Conservation (phyloP, 495 filamentous ascomycete species). For the Penicillium riverlandense region DNA sequence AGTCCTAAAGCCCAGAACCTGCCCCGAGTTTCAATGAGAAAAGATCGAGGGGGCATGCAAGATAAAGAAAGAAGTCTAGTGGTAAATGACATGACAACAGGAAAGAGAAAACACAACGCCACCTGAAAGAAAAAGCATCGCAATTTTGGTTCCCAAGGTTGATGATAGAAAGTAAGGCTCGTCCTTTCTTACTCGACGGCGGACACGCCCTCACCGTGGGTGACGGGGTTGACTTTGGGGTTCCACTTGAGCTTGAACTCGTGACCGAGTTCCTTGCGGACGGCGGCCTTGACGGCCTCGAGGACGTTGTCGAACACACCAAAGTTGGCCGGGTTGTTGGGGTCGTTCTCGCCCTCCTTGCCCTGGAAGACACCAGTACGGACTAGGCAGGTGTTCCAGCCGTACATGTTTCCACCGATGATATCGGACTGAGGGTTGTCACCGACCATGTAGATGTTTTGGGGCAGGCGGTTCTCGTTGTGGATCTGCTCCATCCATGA, state of each 20-base stretch:
- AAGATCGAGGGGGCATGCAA: conserved; percentile 8
- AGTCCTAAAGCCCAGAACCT: conserved; percentile 9
- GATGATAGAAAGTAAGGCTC: too few species aligned
- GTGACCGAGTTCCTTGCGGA: conserved; percentile 49
- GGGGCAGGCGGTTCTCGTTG: conserved; percentile 59
- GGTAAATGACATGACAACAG: conserved; percentile 1
- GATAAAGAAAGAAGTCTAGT: conserved; percentile 14
- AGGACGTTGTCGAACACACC: conserved; percentile 51
- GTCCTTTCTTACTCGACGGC: conserved; percentile 43
- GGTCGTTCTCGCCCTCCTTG: conserved; percentile 44
- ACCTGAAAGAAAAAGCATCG: conserved; percentile 2
- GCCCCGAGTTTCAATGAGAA: conserved; percentile 4
- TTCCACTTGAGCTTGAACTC: conserved; percentile 54
- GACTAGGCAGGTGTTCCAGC: conserved; percentile 71
- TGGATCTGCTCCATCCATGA: conserved; percentile 73
- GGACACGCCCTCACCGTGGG: conserved; percentile 44
- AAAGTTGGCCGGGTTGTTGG: conserved; percentile 50
- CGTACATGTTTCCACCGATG: conserved; percentile 73
- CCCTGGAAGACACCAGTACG: conserved; percentile 56
- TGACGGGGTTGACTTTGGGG: conserved; percentile 58
- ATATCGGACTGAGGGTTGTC: conserved; percentile 78
- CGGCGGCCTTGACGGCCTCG: conserved; percentile 45
- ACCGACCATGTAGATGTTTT: conserved; percentile 77
- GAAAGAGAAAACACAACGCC: conserved; percentile 6
- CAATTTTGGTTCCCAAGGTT: neutral